Conservation (phyloP, 2,329 filamentous ascomycete species). For the Pseudogymnoascus sp. region DNA sequence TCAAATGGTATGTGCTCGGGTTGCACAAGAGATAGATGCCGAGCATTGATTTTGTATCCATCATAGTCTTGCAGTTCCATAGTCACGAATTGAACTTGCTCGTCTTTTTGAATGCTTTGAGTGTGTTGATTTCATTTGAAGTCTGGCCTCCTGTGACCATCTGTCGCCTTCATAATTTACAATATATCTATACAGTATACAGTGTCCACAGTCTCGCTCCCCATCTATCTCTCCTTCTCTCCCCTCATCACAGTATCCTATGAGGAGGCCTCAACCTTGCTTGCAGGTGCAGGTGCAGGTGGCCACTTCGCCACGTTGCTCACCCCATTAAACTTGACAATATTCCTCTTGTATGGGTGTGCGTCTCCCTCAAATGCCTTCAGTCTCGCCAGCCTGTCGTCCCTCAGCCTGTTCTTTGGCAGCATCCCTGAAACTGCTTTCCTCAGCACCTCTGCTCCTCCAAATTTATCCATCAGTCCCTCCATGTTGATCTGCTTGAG, state of each 20-base stretch:
- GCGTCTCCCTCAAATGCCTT: slow-evolving; percentile 93
- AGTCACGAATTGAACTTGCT: neutral
- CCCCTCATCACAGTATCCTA: neutral
- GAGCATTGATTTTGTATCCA: neutral
- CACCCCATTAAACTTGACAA: slow-evolving; percentile 63
- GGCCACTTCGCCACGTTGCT: slow-evolving; percentile 23
- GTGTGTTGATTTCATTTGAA: slow-evolving; percentile 8
- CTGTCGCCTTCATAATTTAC: slow-evolving; percentile 3
- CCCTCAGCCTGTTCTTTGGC: slow-evolving; percentile 88
- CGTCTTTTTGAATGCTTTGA: neutral
- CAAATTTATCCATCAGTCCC: slow-evolving; percentile 85
- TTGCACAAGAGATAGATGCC: neutral
- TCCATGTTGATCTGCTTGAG: slow-evolving; percentile 91
- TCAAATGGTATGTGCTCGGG: neutral
- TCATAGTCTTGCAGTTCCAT: neutral
- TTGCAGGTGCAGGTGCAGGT: neutral
- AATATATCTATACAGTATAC: slow-evolving; percentile 7
- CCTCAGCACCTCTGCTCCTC: slow-evolving; percentile 81
- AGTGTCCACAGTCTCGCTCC: slow-evolving; percentile 3
- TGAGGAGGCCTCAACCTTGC: neutral
- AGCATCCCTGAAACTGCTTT: slow-evolving; percentile 95
- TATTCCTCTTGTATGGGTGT: slow-evolving; percentile 86
- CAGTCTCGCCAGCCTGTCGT: slow-evolving; percentile 76
- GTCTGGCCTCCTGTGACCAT: neutral
- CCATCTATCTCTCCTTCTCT: neutral